A percentile compares a stretch with the other conserved stretches of the same genome.
phyloP scores from a whole-genome alignment of 805 yeast genomes.

The Ogataea thermomethanolica region DNA sequence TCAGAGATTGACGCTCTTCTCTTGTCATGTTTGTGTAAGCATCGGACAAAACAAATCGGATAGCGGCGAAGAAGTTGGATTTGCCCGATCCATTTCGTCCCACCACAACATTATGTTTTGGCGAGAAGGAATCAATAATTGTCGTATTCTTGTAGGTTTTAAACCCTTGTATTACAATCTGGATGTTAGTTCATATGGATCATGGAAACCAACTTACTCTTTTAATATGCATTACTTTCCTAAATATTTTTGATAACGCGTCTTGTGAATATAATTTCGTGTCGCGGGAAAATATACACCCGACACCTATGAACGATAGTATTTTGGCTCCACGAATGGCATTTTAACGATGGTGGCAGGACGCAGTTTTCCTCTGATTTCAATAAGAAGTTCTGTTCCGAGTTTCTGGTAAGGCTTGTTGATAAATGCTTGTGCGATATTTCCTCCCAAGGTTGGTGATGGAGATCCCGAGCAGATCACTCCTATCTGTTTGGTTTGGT shows the following conservation, averaged over 20 bases:
- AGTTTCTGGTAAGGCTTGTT: constrained; percentile 65
- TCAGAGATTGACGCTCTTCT: constrained; percentile 81
- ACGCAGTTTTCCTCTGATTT: constrained; percentile 79
- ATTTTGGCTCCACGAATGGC: constrained; percentile 79
- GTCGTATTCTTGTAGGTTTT: constrained; percentile 88
- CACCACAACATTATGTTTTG: constrained; percentile 80
- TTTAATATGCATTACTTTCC: constrained; percentile 22
- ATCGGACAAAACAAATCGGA: constrained; percentile 86
- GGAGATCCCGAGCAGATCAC: constrained; percentile 57
- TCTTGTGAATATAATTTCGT: constrained; percentile 1
- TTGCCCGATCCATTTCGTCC: constrained; percentile 98
- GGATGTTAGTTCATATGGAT: constrained; percentile 5
- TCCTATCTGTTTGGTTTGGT: constrained; percentile 51
- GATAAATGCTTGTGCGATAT: constrained; percentile 89
- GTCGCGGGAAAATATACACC: constrained; percentile 1
- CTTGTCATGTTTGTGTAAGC: constrained; percentile 80
- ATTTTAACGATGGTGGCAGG: constrained; percentile 73
- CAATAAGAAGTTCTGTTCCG: constrained; percentile 69
- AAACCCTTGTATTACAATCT: constrained; percentile 84
- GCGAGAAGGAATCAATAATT: constrained; percentile 69
- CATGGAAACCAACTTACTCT: constrained; percentile 23
- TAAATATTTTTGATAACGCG: constrained; percentile 6
- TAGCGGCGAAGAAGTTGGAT: constrained; percentile 92
- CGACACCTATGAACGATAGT: constrained; percentile 41
- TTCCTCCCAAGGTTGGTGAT: constrained; percentile 60